Evolutionary conservation across 495 filamentous ascomycete genomes (phyloP).

Genomic region (Beverwykella pulmonaria): DNA sequence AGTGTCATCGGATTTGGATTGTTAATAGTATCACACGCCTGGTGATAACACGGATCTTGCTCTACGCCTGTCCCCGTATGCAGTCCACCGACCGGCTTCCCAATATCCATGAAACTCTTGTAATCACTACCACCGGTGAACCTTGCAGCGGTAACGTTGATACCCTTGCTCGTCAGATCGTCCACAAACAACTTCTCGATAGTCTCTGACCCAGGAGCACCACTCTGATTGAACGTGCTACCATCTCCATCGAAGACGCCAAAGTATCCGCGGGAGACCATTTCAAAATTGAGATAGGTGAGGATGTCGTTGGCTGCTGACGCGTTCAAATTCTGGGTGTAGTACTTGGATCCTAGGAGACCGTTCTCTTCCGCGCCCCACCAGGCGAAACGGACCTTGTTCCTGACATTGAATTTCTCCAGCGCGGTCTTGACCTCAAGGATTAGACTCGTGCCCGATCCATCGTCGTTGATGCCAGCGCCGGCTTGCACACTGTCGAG

Average conservation of each 20-base stretch:
- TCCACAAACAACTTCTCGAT: conserved; percentile 66
- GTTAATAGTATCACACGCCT: conserved; percentile 57
- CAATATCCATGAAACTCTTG: conserved; percentile 64
- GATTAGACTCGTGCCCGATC: conserved; percentile 65
- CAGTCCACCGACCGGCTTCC: conserved; percentile 65
- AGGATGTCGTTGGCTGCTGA: conserved; percentile 62
- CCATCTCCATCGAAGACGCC: conserved; percentile 76
- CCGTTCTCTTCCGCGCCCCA: conserved; percentile 71
- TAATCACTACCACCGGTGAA: conserved; percentile 73
- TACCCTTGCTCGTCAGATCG: conserved; percentile 50
- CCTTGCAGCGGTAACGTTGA: conserved; percentile 54
- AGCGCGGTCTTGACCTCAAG: conserved; percentile 66
- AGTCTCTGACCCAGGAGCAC: conserved; percentile 64
- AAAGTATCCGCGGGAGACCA: conserved; percentile 75
- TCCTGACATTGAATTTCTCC: conserved; percentile 59
- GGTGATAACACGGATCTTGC: conserved; percentile 69
- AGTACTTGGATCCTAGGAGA: conserved; percentile 64
- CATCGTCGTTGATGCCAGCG: conserved; percentile 71
- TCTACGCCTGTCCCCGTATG: conserved; percentile 72
- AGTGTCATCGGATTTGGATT: conserved; percentile 65
- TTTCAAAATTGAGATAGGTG: conserved; percentile 77
- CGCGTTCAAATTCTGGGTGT: conserved; percentile 55
- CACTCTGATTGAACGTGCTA: conserved; percentile 59
- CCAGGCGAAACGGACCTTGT: conserved; percentile 70
- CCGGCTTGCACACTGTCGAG: conserved; percentile 66